Percentiles rank a stretch among this genome's conserved stretches.
Conservation (phyloP, 2,329 filamentous ascomycete species). For the Xylaria sp. region DNA sequence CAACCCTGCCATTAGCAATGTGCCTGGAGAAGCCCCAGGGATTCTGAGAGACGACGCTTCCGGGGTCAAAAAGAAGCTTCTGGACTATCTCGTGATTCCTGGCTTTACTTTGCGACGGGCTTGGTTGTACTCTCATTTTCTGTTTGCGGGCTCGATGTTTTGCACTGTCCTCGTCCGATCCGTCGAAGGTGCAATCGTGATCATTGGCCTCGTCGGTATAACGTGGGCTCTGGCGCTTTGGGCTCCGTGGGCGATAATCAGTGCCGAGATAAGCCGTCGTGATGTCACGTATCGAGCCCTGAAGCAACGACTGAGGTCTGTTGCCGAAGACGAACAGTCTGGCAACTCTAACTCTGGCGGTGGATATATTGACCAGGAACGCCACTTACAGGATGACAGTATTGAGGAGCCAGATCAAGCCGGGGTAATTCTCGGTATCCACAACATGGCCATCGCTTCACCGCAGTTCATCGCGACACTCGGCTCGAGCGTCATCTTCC, state of each 20-base stretch:
- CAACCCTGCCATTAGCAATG: conserved; percentile 38
- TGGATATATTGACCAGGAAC: conserved; percentile 37
- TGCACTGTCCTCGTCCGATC: conserved; percentile 77
- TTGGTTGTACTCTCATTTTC: conserved; percentile 83
- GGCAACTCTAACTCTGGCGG: conserved; percentile 23
- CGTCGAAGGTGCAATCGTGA: conserved; percentile 70
- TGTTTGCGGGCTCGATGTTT: conserved; percentile 82
- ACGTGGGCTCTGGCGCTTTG: conserved; percentile 92
- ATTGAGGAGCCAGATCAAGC: conserved; percentile 72
- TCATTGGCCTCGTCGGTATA: conserved; percentile 82
- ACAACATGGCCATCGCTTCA: conserved; percentile 91
- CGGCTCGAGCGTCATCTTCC: conserved; percentile 82
- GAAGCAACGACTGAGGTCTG: conserved; percentile 38
- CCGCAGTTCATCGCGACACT: conserved; percentile 91
- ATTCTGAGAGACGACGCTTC: conserved; percentile 38
- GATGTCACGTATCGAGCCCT: conserved; percentile 60
- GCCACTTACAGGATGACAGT: conserved; percentile 52
- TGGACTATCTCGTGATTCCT: conserved; percentile 72
- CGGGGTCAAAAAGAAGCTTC: conserved; percentile 44
- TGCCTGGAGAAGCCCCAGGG: conserved; percentile 37
- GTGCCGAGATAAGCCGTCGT: conserved; percentile 83
- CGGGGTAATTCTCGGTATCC: conserved; percentile 88
- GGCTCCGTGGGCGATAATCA: conserved; percentile 95
- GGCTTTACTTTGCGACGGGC: conserved; percentile 84
- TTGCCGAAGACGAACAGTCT: conserved; percentile 20